Conservation (phyloP, 148 eudicot species). For the Diospyros lotus region DNA sequence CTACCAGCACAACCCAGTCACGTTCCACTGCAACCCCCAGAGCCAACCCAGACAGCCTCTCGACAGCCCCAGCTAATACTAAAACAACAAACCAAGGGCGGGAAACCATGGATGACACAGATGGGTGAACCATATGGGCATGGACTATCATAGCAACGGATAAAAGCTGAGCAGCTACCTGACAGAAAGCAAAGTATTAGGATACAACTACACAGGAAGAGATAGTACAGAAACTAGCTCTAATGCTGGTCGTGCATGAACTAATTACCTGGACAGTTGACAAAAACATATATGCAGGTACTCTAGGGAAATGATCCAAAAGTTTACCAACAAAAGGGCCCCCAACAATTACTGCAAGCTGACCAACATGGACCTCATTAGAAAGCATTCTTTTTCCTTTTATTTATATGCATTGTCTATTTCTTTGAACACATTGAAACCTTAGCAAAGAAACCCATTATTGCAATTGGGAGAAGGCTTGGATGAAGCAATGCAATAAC, state of each 20-base stretch:
- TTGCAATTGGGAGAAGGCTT: slow-evolving; percentile 92
- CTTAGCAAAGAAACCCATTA: slow-evolving; percentile 80
- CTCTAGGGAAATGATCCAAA: slow-evolving; percentile 87
- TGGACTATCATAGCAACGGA: slow-evolving; percentile 86
- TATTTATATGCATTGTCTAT: slow-evolving; percentile 3
- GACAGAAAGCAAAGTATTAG: slow-evolving; percentile 26
- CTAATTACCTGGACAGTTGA: slow-evolving; percentile 57
- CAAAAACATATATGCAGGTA: slow-evolving; percentile 66
- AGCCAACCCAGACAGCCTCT: slow-evolving; percentile 81
- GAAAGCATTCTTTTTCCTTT: neutral
- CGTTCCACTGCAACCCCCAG: slow-evolving; percentile 95
- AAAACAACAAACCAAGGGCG: slow-evolving; percentile 83
- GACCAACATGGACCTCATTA: slow-evolving; percentile 29
- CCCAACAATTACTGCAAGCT: slow-evolving; percentile 74
- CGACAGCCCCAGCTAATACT: slow-evolving; percentile 79
- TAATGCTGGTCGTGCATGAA: neutral
- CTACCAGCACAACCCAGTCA: slow-evolving; percentile 94
- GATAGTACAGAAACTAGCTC: neutral
- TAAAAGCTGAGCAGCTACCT: slow-evolving; percentile 82
- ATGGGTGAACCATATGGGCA: slow-evolving; percentile 43
- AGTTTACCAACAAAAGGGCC: slow-evolving; percentile 89
- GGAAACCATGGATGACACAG: slow-evolving; percentile 47
- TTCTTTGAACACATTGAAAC: slow-evolving; percentile 26
- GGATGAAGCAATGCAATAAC: slow-evolving; percentile 89
- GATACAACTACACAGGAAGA: slow-evolving; percentile 5